phyloP scores from a whole-genome alignment of 1,284 basidiomycete species.

The Ustilago tritici region DNA sequence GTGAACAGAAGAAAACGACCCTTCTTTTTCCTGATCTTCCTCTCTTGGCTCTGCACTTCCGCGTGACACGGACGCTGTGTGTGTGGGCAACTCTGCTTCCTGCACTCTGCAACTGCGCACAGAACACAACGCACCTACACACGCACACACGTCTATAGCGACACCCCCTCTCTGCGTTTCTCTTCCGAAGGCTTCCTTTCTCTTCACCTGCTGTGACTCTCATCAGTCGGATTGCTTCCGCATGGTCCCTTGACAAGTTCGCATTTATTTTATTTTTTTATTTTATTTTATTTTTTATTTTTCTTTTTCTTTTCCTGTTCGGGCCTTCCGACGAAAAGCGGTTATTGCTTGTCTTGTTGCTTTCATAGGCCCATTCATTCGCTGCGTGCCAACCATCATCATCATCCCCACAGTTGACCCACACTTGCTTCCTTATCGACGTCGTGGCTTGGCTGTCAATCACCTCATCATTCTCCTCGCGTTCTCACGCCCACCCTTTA shows the following conservation, averaged over 20 bases:
- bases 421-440: background rate
- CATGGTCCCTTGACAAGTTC: background rate
- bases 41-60: background rate
- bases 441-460: background rate
- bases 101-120: conserved; percentile 6
- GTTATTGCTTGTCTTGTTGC: background rate
- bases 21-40: background rate
- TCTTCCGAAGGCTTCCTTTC: background rate
- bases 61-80: conserved; percentile 2
- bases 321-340: background rate
- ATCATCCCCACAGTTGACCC: background rate
- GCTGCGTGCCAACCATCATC: background rate
- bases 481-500: background rate
- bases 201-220: background rate
- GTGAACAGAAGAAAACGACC: conserved; percentile 1
- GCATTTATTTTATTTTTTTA: too few species aligned
- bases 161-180: background rate
- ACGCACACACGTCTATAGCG: background rate
- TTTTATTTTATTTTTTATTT: too few species aligned
- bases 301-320: conserved; percentile 3
- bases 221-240: background rate
- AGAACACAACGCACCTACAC: background rate
- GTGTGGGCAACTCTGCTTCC: background rate
- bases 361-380: background rate
- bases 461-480: background rate